Conservation (phyloP, 179 eudicot genomes). For the Spergularia azorica region DNA sequence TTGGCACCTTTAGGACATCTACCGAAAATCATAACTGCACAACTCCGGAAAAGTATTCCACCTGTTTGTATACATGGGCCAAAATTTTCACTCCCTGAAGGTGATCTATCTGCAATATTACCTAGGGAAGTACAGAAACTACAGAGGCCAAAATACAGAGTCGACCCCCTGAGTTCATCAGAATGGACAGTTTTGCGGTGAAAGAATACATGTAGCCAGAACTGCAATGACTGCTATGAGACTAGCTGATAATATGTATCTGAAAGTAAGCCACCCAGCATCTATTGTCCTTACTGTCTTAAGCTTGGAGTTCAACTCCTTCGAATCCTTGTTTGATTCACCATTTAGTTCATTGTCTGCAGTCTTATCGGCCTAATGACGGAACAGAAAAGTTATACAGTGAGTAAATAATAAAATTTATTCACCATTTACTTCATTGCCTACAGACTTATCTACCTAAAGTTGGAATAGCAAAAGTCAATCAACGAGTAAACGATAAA, state of each 20-base stretch:
- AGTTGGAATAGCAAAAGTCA: constrained; percentile 9
- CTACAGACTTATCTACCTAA: constrained; percentile 41
- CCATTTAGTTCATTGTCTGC: constrained; percentile 16
- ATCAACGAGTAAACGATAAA: too few species aligned
- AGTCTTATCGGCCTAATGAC: constrained; percentile 40
- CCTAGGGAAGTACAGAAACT: constrained; percentile 11
- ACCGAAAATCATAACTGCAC: background rate
- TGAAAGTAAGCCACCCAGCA: constrained; percentile 58
- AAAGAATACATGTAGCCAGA: constrained; percentile 34
- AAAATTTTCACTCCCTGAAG: too few species aligned
- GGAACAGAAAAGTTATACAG: background rate
- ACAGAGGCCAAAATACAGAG: background rate
- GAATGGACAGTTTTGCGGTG: constrained; percentile 35
- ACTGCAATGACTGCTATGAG: constrained; percentile 42
- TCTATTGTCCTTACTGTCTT: constrained; percentile 64
- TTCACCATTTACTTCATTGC: constrained; percentile 24
- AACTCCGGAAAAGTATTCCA: background rate
- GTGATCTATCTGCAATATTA: constrained; percentile 10
- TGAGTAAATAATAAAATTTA: background rate
- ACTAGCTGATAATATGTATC: constrained; percentile 38
- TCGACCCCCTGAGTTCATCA: constrained; percentile 11
- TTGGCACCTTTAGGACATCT: background rate
- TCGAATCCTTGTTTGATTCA: constrained; percentile 24
- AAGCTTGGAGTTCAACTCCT: constrained; percentile 35
- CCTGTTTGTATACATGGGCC: too few species aligned